Conservation (phyloP, 768 basidiomycete genomes). For the Kwoniella mangroviensis region DNA sequence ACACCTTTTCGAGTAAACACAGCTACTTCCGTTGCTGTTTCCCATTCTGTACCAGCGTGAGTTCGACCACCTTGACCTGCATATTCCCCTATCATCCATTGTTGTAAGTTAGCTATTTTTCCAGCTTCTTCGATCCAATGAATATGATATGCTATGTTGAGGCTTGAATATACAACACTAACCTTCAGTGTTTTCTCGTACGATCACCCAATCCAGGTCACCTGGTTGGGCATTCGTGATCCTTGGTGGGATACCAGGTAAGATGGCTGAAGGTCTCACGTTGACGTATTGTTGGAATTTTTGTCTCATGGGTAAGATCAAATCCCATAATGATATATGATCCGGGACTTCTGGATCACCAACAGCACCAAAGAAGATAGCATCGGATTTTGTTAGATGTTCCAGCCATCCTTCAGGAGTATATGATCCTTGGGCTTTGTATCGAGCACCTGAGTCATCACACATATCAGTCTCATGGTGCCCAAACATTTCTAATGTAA, state of each 20-base stretch:
- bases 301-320: conserved; percentile 64
- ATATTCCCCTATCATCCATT: conserved; percentile 57
- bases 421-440: conserved; percentile 63
- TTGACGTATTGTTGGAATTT: conserved; percentile 62
- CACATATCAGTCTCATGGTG: neutral
- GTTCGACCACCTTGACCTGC: conserved; percentile 61
- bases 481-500: neutral
- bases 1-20: conserved; percentile 64
- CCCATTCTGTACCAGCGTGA: conserved; percentile 49
- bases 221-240: conserved; percentile 61
- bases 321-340: conserved; percentile 67
- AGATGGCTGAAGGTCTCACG: conserved; percentile 61
- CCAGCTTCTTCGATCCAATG: no score
- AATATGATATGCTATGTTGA: no score
- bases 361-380: conserved; percentile 62
- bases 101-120: neutral
- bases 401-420: conserved; percentile 58
- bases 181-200: conserved; percentile 67
- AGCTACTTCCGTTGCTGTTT: conserved; percentile 57
- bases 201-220: conserved; percentile 64
- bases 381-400: conserved; percentile 42
- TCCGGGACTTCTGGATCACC: conserved; percentile 66
- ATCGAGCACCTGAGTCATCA: conserved; percentile 38
- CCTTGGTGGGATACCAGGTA: conserved; percentile 63
- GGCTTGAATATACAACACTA: neutral